A percentile compares a stretch with the other conserved stretches of the same genome.
These are phyloP conservation scores for Capsicum rhomboideum DNA, from an alignment of 257 asterid species.

Conservation along the genomic window DNA sequence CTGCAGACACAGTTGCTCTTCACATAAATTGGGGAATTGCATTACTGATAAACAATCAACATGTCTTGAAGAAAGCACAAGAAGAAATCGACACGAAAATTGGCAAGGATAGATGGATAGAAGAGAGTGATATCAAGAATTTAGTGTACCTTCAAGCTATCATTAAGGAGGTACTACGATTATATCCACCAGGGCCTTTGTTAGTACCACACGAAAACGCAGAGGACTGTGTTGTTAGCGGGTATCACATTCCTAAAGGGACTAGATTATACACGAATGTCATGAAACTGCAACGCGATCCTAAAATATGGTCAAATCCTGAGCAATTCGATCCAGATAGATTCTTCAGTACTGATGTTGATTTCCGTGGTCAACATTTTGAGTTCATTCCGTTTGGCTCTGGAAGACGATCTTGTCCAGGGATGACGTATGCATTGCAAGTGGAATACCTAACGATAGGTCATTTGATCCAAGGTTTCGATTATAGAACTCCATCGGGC, in stretches of 20 bases:
- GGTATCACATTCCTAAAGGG: neutral
- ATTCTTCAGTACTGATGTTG: neutral
- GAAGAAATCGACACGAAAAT: neutral
- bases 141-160: neutral
- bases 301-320: neutral
- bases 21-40: slow-evolving; percentile 1
- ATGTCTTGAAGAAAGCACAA: neutral
- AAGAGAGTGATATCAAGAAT: neutral
- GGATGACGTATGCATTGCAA: neutral
- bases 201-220: neutral
- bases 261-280: neutral
- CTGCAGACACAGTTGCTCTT: neutral
- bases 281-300: neutral
- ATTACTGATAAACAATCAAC: neutral
- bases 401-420: slow-evolving; percentile 5
- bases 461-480: slow-evolving; percentile 4
- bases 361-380: neutral
- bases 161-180: neutral
- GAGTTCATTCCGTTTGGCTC: neutral
- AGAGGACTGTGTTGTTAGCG: neutral
- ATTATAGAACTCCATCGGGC: neutral
- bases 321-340: neutral
- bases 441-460: neutral
- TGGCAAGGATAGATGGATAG: slow-evolving; percentile 1
- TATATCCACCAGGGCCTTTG: neutral